Base-by-base conservation (phyloP, 179 eudicot genomes). In the Beta lomatogona region DNA sequence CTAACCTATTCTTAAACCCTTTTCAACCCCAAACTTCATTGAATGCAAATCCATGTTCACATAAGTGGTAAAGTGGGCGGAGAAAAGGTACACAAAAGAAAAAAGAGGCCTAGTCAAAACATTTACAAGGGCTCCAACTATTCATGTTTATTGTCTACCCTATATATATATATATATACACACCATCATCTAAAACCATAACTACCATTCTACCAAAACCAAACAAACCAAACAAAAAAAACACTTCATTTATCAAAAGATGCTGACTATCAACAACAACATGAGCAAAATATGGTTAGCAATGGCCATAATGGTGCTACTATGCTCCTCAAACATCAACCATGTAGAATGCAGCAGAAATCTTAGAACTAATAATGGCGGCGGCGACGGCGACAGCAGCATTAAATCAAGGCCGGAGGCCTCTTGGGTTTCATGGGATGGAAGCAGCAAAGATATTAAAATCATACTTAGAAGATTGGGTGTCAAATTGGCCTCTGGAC, bases 401-500 rank as follows among this genome's bases (percentile, higher is more conserved):
- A 41, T 19, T 7, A 13, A 70, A 46, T 3, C 54, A n/a, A 70
- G 21, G 5, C 22, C 6, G 4, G 44, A 45, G 25, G 18, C 44
- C 45, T 64, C 6, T 64, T 68, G 19, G 50, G 73, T 16, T 41
- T 36, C 52, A 68, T 36, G 73, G 48, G 48, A 36, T 14, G 18
- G 11, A 8, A 25, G 41, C 41, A 36, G 41, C 41, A 36, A 3
- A 36, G 41, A 46, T 71, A 46, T 57, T 4, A 22, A 66, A n/a
- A 31, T 79, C 8, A 16, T 73, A 1, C 46, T 79, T 16, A 46
- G 78, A 67, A 72, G 78, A 71, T 84, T 86, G 79, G 36, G 45
- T 28, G 82, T 83, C 48, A 76, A 76, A 22, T 44, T 78, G 82
- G 78, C 83, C 45, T 83, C 86, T 13, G 88, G 88, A 21, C 88